Percentiles rank a stretch among this genome's conserved stretches.
phyloP scores from a whole-genome alignment of 2,329 filamentous ascomycete genomes.

The Penicillium sp. region DNA sequence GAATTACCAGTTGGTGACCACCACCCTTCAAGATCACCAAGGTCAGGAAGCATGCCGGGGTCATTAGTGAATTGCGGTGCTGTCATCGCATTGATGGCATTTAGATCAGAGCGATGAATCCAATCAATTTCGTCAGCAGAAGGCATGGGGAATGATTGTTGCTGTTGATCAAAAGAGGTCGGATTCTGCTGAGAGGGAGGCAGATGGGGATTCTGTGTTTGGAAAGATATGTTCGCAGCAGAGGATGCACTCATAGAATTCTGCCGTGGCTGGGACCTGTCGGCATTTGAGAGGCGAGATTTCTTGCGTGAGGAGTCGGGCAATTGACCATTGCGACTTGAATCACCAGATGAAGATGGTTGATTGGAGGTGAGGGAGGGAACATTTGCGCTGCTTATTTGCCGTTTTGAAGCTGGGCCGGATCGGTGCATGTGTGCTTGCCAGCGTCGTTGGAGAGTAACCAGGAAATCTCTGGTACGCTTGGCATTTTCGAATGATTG shows the following conservation, averaged over 20 bases:
- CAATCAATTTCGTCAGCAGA: constrained; percentile 32
- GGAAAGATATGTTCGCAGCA: constrained; percentile 5
- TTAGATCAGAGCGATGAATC: constrained; percentile 34
- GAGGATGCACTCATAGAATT: constrained; percentile 3
- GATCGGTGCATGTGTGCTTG: constrained; percentile 41
- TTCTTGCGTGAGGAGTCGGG: constrained; percentile 29
- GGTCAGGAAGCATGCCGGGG: constrained; percentile 22
- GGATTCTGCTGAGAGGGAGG: constrained; percentile 9
- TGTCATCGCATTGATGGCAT: constrained; percentile 9
- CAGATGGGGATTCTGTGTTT: constrained; percentile 5
- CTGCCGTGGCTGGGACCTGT: background rate
- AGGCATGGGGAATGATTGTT: constrained; percentile 14
- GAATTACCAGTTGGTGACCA: constrained; percentile 30
- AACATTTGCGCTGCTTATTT: constrained; percentile 29
- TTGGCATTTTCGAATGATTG: constrained; percentile 48
- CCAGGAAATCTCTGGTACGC: constrained; percentile 44
- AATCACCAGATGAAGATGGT: constrained; percentile 16
- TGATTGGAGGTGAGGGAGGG: constrained; percentile 9
- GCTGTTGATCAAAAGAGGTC: constrained; percentile 6
- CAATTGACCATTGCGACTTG: constrained; percentile 4
- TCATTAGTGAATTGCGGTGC: constrained; percentile 19
- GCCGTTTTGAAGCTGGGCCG: constrained; percentile 33
- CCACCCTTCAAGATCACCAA: constrained; percentile 38
- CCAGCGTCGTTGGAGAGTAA: constrained; percentile 45
- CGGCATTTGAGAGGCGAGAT: constrained; percentile 19